Evolutionary conservation across 805 yeast genomes (phyloP).

Genomic region (Saturnispora mendoncae): DNA sequence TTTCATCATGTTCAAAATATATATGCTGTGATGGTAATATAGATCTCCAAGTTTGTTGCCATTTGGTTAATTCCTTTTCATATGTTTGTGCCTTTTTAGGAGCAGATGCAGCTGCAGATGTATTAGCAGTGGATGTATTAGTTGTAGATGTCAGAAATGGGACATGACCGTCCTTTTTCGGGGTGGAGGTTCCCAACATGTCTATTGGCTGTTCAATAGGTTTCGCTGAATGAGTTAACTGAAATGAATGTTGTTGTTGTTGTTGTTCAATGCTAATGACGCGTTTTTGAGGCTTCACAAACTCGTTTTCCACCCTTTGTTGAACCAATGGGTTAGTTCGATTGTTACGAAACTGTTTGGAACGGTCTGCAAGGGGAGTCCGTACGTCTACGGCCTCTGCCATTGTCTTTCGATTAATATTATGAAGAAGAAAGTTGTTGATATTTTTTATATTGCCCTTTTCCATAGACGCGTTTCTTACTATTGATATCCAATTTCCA

Average conservation of each 20-base stretch:
- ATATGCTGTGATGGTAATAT: slow-evolving; percentile 49
- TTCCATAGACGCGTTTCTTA: background rate
- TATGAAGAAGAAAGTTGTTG: background rate
- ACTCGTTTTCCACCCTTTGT: background rate
- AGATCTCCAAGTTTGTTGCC: slow-evolving; percentile 55
- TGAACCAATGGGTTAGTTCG: background rate
- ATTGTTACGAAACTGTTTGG: slow-evolving; percentile 2
- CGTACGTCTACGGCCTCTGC: slow-evolving; percentile 5
- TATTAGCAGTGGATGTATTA: slow-evolving; percentile 5
- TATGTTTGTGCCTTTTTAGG: slow-evolving; percentile 9
- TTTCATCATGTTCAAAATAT: slow-evolving; percentile 43
- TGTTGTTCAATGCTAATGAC: slow-evolving; percentile 5
- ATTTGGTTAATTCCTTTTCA: slow-evolving; percentile 36
- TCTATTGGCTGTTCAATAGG: slow-evolving; percentile 8
- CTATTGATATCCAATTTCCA: background rate
- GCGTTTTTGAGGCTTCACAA: slow-evolving; percentile 4
- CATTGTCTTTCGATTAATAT: background rate
- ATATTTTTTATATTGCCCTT: slow-evolving; percentile 2
- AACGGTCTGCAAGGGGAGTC: slow-evolving; percentile 7
- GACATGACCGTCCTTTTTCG: slow-evolving; percentile 16
- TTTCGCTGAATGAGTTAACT: slow-evolving; percentile 1
- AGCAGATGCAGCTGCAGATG: slow-evolving; percentile 7
- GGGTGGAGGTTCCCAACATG: slow-evolving; percentile 14
- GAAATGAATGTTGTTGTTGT: background rate
- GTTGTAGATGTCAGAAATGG: slow-evolving; percentile 8